Conservation (phyloP, 2,329 filamentous ascomycete species). For the Blastomyces percursus region DNA sequence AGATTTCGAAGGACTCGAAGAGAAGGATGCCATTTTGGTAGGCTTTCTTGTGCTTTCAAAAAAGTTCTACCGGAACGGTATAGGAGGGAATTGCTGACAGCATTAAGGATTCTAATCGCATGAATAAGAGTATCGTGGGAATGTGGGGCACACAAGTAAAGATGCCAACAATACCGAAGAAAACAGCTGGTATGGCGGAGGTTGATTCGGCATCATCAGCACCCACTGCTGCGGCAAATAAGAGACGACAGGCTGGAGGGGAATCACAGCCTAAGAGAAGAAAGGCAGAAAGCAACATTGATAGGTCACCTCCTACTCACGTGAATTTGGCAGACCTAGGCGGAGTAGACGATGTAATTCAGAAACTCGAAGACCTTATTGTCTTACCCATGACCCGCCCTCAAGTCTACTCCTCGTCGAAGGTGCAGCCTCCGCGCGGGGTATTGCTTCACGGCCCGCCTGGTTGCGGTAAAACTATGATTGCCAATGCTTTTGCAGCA, state of each 20-base stretch:
- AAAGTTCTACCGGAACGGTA: not conserved
- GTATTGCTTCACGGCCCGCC: slow-evolving; percentile 73
- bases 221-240: slow-evolving; percentile 27
- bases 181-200: slow-evolving; percentile 21
- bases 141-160: slow-evolving; percentile 42
- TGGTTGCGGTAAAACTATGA: slow-evolving; percentile 76
- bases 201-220: slow-evolving; percentile 17
- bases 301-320: slow-evolving; percentile 55
- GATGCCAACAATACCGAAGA: slow-evolving; percentile 16
- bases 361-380: slow-evolving; percentile 58
- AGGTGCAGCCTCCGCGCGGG: slow-evolving; percentile 60
- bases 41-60: slow-evolving; percentile 2
- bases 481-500: slow-evolving; percentile 68
- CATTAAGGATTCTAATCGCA: slow-evolving; percentile 45
- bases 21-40: slow-evolving; percentile 23
- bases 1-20: slow-evolving; percentile 41
- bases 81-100: slow-evolving; percentile 14
- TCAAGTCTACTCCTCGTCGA: slow-evolving; percentile 52
- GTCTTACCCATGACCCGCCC: slow-evolving; percentile 61
- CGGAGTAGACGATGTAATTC: slow-evolving; percentile 61
- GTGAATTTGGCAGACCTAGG: slow-evolving; percentile 62
- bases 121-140: slow-evolving; percentile 55
- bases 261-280: slow-evolving; percentile 57
- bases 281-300: slow-evolving; percentile 46
- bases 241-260: slow-evolving; percentile 51